A percentile compares a stretch with the other conserved stretches of the same genome.
These are phyloP conservation scores for Grosmannia clavigera DNA, from an alignment of 2,329 filamentous ascomycete species.

Conservation along the genomic window DNA sequence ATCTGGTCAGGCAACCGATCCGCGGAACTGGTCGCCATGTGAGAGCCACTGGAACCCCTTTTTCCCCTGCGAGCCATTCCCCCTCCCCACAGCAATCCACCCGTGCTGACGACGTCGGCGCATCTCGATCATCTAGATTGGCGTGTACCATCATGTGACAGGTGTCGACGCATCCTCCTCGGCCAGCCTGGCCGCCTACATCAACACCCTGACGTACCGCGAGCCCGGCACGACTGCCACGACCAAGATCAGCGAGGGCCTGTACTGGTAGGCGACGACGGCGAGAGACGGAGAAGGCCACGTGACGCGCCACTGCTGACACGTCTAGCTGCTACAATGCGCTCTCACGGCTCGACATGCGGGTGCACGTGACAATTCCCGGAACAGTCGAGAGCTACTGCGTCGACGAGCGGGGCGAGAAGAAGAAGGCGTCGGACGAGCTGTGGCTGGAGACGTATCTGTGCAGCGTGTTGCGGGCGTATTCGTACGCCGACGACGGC, in stretches of 20 bases:
- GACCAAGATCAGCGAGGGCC: constrained; percentile 82
- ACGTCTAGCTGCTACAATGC: constrained; percentile 79
- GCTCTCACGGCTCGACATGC: constrained; percentile 95
- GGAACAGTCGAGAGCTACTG: constrained; percentile 96
- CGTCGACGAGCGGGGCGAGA: constrained; percentile 92
- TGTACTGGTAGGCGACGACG: constrained; percentile 62
- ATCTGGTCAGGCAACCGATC: constrained; percentile 67
- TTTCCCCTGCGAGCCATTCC: not conserved
- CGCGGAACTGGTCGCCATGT: constrained; percentile 46
- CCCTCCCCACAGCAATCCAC: not conserved
- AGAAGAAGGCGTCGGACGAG: constrained; percentile 82
- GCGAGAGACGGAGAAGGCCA: not conserved
- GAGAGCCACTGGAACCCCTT: constrained; percentile 2
- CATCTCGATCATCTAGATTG: constrained; percentile 44
- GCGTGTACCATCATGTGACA: constrained; percentile 95
- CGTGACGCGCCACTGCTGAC: not conserved
- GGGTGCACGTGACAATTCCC: constrained; percentile 93
- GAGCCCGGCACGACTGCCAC: constrained; percentile 63
- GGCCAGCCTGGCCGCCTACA: constrained; percentile 91
- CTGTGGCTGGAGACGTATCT: constrained; percentile 97
- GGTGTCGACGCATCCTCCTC: constrained; percentile 96
- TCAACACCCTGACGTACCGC: constrained; percentile 91
- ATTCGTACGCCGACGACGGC: constrained; percentile 92
- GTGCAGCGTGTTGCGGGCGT: constrained; percentile 85
- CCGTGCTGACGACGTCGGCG: not conserved